Conservation (phyloP, 2,329 filamentous ascomycete species). For the Mariannaea sp. region DNA sequence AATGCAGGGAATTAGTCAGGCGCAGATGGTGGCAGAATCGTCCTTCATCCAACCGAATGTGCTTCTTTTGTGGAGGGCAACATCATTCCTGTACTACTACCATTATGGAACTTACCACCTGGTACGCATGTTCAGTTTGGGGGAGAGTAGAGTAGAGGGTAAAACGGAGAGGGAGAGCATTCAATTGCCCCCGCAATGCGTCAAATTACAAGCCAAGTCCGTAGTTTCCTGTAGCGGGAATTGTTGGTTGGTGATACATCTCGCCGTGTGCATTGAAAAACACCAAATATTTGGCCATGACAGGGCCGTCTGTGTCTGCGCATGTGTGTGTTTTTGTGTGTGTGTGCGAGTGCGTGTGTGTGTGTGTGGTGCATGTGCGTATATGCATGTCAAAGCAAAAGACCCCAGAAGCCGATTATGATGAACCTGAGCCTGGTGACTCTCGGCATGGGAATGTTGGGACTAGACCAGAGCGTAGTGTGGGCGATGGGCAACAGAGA, state of each 20-base stretch:
- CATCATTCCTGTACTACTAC: background rate
- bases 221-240: slow-evolving; percentile 1
- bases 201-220: background rate
- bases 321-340: too few species aligned
- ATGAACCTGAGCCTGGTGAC: background rate
- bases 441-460: background rate
- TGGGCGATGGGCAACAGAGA: background rate
- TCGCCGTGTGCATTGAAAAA: background rate
- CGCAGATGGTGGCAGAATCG: too few species aligned
- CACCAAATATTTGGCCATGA: too few species aligned
- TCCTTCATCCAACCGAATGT: slow-evolving; percentile 3
- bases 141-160: background rate
- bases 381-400: background rate
- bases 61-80: background rate
- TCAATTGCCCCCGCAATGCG: slow-evolving; percentile 8
- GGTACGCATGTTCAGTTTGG: too few species aligned
- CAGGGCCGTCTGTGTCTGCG: too few species aligned
- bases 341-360: background rate
- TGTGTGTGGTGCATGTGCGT: background rate
- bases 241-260: too few species aligned
- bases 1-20: slow-evolving; percentile 4
- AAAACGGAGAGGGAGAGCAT: background rate
- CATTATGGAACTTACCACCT: background rate
- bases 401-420: background rate
- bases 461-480: background rate